These are phyloP conservation scores for Cucumis sativus DNA, from an alignment of 306 rosid species.

Conservation along the genomic window Cucumber_9930_V3 NC_026660.2:26758001-26758500, in stretches of 20 bases:
- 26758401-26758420: neutral
- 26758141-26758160: neutral
- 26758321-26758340: neutral
- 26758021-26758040: slow-evolving; percentile 36
- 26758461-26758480: no score
- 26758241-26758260: slow-evolving; percentile 33
- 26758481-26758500: no score
- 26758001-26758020: slow-evolving; percentile 59
- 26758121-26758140: neutral
- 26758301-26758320: slow-evolving; percentile 17
- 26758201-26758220: slow-evolving; percentile 18
- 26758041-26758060: slow-evolving; percentile 46
- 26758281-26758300: slow-evolving; percentile 1
- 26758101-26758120: no score
- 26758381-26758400: neutral
- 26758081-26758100: slow-evolving; percentile 36
- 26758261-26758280: slow-evolving; percentile 11
- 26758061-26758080: slow-evolving; percentile 38
- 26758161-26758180: slow-evolving; percentile 15
- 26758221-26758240: slow-evolving; percentile 20
- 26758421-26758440: neutral
- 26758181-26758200: slow-evolving; percentile 23
- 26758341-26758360: neutral
- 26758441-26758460: neutral
- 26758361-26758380: neutral